Conservation (phyloP, 106 monocot genomes). For the Amphibolis antarctica region DNA sequence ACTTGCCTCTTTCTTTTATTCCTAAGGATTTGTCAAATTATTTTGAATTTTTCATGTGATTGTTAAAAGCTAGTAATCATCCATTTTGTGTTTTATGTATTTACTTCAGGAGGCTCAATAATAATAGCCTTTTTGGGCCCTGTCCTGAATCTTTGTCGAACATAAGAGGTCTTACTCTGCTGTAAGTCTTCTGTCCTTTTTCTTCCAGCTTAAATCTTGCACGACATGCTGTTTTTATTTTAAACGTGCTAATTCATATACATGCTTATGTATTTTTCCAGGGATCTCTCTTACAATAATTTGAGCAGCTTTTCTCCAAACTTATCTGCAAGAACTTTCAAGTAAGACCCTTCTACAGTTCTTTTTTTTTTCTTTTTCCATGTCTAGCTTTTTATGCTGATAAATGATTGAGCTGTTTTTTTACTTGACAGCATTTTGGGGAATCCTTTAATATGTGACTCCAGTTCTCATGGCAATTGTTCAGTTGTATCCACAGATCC, state of each 20-base stretch:
- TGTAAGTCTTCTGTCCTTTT: slow-evolving; percentile 38
- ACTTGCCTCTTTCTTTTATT: background rate
- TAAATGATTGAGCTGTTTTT: background rate
- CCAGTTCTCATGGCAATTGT: slow-evolving; percentile 45
- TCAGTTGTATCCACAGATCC: slow-evolving; percentile 62
- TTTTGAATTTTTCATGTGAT: background rate
- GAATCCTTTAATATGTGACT: slow-evolving; percentile 83
- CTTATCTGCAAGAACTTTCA: slow-evolving; percentile 77
- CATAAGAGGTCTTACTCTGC: slow-evolving; percentile 72
- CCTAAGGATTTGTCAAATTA: background rate
- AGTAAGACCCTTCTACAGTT: slow-evolving; percentile 25
- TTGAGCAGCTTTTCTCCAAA: slow-evolving; percentile 66
- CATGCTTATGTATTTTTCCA: slow-evolving; percentile 7
- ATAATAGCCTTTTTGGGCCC: slow-evolving; percentile 77
- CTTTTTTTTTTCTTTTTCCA: background rate
- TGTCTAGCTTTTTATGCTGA: background rate
- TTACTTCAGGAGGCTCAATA: slow-evolving; percentile 51
- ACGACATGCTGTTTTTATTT: background rate
- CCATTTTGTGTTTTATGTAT: background rate
- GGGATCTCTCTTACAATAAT: slow-evolving; percentile 94
- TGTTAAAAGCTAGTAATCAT: background rate
- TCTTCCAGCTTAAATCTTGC: background rate
- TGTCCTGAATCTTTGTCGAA: slow-evolving; percentile 78
- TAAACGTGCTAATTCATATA: background rate
- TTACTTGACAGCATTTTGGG: slow-evolving; percentile 53